Percentiles rank a stretch among this genome's conserved stretches.
These are phyloP conservation scores for Nemania sp. DNA, from an alignment of 2,329 filamentous ascomycete species.

Conservation along the genomic window DNA sequence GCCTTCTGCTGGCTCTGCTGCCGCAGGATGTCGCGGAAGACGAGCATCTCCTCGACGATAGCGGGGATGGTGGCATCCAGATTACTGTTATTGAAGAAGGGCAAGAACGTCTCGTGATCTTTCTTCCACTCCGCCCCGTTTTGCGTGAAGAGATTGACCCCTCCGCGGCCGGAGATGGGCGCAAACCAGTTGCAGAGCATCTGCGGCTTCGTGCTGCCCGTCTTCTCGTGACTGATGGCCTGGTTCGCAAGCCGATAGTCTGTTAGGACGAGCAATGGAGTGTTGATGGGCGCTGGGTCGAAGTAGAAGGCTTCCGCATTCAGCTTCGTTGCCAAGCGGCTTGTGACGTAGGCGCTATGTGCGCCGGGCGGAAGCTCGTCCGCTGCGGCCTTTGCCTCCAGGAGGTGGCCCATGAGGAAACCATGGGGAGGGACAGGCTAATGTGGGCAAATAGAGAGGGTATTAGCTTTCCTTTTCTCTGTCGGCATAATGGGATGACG, in stretches of 20 bases:
- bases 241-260: slow-evolving; percentile 41
- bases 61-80: slow-evolving; percentile 39
- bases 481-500: neutral
- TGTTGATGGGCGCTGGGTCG: slow-evolving; percentile 38
- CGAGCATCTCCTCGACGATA: slow-evolving; percentile 38
- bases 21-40: slow-evolving; percentile 36
- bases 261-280: slow-evolving; percentile 37
- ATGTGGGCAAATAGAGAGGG: neutral
- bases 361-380: slow-evolving; percentile 36
- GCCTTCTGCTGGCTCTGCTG: slow-evolving; percentile 26
- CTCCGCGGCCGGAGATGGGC: slow-evolving; percentile 39
- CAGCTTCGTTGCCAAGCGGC: slow-evolving; percentile 31
- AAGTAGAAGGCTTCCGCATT: slow-evolving; percentile 39
- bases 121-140: slow-evolving; percentile 41
- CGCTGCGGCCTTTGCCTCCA: slow-evolving; percentile 37
- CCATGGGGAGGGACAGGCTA: slow-evolving; percentile 40
- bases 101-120: slow-evolving; percentile 38
- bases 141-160: slow-evolving; percentile 41
- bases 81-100: slow-evolving; percentile 42
- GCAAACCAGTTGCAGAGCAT: slow-evolving; percentile 39
- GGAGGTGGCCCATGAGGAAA: slow-evolving; percentile 39
- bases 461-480: slow-evolving; percentile 3
- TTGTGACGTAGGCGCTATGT: slow-evolving; percentile 36
- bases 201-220: slow-evolving; percentile 36
- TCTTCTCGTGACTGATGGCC: slow-evolving; percentile 35